Conservation (phyloP, 345 rosid species). For the Camelina sativa region DNA sequence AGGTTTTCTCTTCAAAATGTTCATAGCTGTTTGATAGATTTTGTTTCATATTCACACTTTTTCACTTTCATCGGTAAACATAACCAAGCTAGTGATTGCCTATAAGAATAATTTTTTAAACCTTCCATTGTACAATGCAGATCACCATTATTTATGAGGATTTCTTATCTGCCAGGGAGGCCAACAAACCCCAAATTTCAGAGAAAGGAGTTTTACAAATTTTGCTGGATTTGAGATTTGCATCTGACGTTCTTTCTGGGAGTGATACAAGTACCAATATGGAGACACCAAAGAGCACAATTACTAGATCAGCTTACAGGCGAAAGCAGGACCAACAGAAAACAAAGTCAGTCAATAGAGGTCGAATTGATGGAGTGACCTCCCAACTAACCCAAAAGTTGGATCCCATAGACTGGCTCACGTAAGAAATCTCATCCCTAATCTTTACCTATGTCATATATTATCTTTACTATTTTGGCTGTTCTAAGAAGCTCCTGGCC, state of each 20-base stretch:
- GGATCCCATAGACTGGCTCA: conserved; percentile 99
- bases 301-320: conserved; percentile 62
- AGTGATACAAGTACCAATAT: conserved; percentile 57
- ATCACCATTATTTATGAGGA: conserved; percentile 69
- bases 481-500: conserved; percentile 13
- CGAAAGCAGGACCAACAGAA: conserved; percentile 68
- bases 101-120: conserved; percentile 22
- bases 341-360: conserved; percentile 54
- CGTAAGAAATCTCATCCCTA: conserved; percentile 59
- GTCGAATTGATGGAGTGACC: conserved; percentile 65
- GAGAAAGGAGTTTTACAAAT: conserved; percentile 94
- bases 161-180: conserved; percentile 73
- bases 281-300: conserved; percentile 58
- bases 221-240: conserved; percentile 86
- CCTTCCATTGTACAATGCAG: conserved; percentile 53
- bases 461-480: conserved; percentile 19
- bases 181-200: conserved; percentile 67
- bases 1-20: not conserved
- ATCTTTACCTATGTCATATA: not conserved
- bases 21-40: conserved; percentile 1
- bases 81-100: conserved; percentile 28
- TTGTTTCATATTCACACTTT: not conserved
- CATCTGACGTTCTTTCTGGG: conserved; percentile 84
- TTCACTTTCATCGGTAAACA: conserved; percentile 15
- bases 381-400: conserved; percentile 67